A percentile compares a stretch with the other conserved stretches of the same genome.
These are phyloP conservation scores for Volvox africanus DNA, from an alignment of 139 green algal genomes.

Conservation along the genomic window DNA sequence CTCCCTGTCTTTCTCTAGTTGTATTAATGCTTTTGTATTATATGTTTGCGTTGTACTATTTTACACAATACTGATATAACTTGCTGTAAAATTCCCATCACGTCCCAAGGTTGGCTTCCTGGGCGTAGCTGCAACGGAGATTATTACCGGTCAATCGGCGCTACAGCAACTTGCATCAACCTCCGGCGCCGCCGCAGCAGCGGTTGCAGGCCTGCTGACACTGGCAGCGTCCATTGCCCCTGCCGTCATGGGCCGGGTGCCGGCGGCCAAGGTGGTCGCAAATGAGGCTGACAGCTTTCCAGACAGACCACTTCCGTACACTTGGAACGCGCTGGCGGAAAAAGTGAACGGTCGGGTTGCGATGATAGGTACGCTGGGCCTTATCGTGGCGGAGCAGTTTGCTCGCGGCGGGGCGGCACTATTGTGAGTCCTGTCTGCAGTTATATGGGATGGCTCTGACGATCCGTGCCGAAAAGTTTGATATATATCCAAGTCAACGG, in stretches of 20 bases:
- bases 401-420: constrained; percentile 14
- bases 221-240: constrained; percentile 29
- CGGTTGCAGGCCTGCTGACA: background rate
- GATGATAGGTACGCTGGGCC: constrained; percentile 37
- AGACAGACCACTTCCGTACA: constrained; percentile 41
- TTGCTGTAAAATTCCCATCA: no score
- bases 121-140: constrained; percentile 13
- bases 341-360: constrained; percentile 43
- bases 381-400: constrained; percentile 35
- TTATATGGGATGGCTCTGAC: background rate
- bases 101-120: constrained; percentile 31
- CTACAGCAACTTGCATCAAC: constrained; percentile 19
- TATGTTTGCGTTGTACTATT: no score
- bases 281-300: background rate
- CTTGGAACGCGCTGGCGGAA: constrained; percentile 39
- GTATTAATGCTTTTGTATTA: no score
- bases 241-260: constrained; percentile 20
- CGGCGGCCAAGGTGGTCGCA: background rate
- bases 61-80: no score
- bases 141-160: constrained; percentile 16
- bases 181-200: background rate
- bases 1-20: no score
- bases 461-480: no score
- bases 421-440: constrained; percentile 15
- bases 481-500: no score